Base-by-base conservation (phyloP, 345 rosid genomes). In the Boechera retrofracta region DNA sequence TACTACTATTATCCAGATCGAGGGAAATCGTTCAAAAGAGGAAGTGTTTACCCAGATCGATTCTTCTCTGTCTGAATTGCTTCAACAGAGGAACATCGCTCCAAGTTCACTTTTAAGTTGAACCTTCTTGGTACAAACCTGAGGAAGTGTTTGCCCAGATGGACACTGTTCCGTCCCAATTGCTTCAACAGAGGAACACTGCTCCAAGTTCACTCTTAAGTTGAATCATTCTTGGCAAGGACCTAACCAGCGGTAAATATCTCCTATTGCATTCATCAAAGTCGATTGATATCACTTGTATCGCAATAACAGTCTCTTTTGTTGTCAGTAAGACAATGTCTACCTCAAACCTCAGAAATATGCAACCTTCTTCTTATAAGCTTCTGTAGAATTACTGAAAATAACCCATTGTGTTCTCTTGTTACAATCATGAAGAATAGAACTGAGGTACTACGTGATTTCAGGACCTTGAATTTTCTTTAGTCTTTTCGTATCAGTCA, bases 21-120 rank as follows among this genome's bases (percentile, higher is more conserved):
- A 89, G 42, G 97, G 97, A 78, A 78, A 77, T 68, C 78, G 80
- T 58, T 18, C 86, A 3, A 89, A 88, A 81, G 85, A 86, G 10
- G 85, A 88, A 48, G 97, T 87, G 51, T 89, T 87, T 64, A 51
- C 80, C 21, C 88, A 88, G 62, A 89, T 88, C 36, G 91, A 91
- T 52, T 31, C 36, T 63, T 82, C 89, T 61, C 74, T 91, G 59
- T 72, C 87, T 11, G 81, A 88, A 72, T 76, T 89, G 63, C 58
- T 84, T 21, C 86, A 85, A 74, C 82, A 76, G n/a, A 57, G 75
- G 72, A 80, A 82, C 74, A 73, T 64, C 6, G 47, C 82, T 57
- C 80, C 77, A 42, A 86, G 81, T 64, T 78, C 91, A 72, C 60
- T 86, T 41, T 83, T 83, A 42, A 83, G 83, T 31, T 87, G 77